Evolutionary conservation across 163 green algal species (phyloP).

Genomic region (Volvox carteri): DNA sequence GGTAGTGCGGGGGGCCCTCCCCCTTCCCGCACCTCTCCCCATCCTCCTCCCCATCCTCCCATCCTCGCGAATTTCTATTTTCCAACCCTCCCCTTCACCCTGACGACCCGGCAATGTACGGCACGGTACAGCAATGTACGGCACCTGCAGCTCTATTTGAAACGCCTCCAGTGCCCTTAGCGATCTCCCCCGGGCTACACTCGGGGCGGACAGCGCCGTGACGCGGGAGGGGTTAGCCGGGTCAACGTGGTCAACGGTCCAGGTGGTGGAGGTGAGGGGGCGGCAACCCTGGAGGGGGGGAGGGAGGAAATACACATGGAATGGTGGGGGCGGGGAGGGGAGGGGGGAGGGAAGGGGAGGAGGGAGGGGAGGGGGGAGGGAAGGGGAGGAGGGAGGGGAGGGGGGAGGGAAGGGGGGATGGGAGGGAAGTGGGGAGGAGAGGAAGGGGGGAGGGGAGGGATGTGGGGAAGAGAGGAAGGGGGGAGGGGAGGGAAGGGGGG

Average conservation of each 20-base stretch:
- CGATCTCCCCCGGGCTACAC: background rate
- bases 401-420: too few relatives aligned
- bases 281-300: slow-evolving; percentile 25
- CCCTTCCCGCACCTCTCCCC: too few relatives aligned
- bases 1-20: too few relatives aligned
- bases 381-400: background rate
- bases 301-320: background rate
- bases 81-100: too few relatives aligned
- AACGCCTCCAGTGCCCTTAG: slow-evolving; percentile 61
- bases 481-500: background rate
- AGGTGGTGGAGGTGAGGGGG: slow-evolving; percentile 33
- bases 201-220: slow-evolving; percentile 6
- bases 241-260: slow-evolving; percentile 48
- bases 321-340: background rate
- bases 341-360: background rate
- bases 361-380: background rate
- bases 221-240: slow-evolving; percentile 13
- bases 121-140: too few relatives aligned
- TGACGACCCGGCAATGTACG: too few relatives aligned
- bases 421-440: too few relatives aligned
- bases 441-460: background rate
- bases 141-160: slow-evolving; percentile 57
- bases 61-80: too few relatives aligned
- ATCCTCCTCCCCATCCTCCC: too few relatives aligned
- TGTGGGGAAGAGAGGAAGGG: too few relatives aligned